A percentile compares a stretch with the other conserved stretches of the same genome.
Conservation (phyloP, 2,329 filamentous ascomycete genomes). For the Cyclaneusma minus region DNA sequence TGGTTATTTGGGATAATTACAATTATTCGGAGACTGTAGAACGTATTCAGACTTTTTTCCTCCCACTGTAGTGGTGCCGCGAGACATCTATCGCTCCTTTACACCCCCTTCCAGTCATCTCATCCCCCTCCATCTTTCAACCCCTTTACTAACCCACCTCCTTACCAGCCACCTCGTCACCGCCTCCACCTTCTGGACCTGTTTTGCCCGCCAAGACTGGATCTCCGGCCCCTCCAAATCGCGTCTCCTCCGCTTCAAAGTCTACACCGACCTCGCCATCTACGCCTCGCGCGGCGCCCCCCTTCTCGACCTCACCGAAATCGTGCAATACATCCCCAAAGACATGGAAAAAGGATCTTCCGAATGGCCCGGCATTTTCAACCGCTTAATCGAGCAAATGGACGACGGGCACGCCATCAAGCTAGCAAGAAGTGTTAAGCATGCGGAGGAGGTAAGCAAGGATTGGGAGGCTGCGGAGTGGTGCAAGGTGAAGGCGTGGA, state of each 20-base stretch:
- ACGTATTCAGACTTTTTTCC: no score
- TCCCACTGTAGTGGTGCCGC: no score
- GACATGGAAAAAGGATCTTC: conserved; percentile 16
- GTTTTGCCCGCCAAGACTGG: conserved; percentile 45
- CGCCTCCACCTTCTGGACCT: conserved; percentile 54
- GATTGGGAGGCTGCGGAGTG: conserved; percentile 30
- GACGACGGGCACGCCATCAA: conserved; percentile 81
- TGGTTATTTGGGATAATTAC: no score
- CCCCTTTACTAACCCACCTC: background rate
- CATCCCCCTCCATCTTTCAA: conserved; percentile 1
- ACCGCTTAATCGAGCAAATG: conserved; percentile 28
- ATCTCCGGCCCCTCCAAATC: conserved; percentile 43
- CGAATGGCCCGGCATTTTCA: conserved; percentile 24
- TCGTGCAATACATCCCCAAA: conserved; percentile 42
- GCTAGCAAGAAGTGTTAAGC: conserved; percentile 50
- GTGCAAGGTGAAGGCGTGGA: conserved; percentile 35
- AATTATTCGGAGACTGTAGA: no score
- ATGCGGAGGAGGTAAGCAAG: conserved; percentile 39
- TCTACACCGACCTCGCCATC: conserved; percentile 55
- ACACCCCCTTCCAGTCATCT: no score
- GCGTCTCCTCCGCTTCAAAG: conserved; percentile 70
- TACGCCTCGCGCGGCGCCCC: conserved; percentile 58
- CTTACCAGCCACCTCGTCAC: conserved; percentile 66
- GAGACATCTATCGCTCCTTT: no score
- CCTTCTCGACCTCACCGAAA: conserved; percentile 38